A percentile compares a stretch with the other conserved stretches of the same genome.
phyloP scores from a whole-genome alignment of 176 grass and related monocot genomes.

The Puya raimondii region DNA sequence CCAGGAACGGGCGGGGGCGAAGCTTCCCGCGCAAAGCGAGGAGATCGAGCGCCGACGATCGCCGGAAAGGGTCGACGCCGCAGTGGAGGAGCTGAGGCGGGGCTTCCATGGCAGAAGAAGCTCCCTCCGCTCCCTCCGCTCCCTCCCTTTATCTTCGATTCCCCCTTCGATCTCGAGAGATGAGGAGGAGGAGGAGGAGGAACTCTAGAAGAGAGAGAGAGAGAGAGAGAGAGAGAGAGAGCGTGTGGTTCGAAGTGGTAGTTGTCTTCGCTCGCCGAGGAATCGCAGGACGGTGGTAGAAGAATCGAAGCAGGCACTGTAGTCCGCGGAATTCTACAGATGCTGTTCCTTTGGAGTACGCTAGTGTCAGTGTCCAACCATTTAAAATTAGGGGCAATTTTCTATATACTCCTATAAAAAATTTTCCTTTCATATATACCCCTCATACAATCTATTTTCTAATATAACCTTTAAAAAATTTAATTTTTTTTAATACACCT shows the following conservation, averaged over 20 bases:
- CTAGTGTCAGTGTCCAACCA: background rate
- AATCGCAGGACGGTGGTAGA: background rate
- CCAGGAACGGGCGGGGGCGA: background rate
- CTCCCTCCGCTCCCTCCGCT: background rate
- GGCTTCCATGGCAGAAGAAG: constrained; percentile 42
- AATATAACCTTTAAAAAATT: no score
- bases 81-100: constrained; percentile 58
- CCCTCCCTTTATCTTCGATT: background rate
- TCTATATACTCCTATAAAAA: no score
- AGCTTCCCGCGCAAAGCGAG: background rate
- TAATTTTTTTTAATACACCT: no score
- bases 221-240: background rate
- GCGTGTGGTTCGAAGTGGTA: background rate
- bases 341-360: background rate
- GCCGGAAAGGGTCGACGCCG: constrained; percentile 41
- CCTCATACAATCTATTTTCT: no score
- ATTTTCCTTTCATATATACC: no score
- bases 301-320: background rate
- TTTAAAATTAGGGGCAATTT: no score
- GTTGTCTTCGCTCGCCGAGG: background rate
- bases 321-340: background rate
- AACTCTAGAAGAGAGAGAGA: background rate
- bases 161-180: background rate
- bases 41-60: constrained; percentile 8
- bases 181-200: background rate